Base-by-base conservation (phyloP, 2,329 filamentous ascomycete species). In the Drechslera avenae region DNA sequence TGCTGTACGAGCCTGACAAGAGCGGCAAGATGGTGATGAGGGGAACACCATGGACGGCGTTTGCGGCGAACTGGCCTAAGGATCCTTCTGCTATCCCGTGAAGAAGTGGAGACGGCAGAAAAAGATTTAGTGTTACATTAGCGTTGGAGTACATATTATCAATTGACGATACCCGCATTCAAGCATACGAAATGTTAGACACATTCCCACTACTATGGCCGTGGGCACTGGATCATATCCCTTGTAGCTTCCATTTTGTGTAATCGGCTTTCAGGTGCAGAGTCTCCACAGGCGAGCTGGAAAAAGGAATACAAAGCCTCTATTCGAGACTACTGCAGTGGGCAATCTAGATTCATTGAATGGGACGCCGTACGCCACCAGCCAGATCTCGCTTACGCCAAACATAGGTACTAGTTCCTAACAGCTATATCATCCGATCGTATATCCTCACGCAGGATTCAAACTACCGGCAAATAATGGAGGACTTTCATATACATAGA, bases 51-150 rank as follows among this genome's bases (percentile, higher is more conserved):
- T 71, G 66, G 66, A 69, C 67, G 8, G 67, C 67, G 6, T 71
- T 71, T 43, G 66, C 67, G 18, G 66, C 67, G 35, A 71, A 71
- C 36, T 71, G 67, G 67, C 67, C 67, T 0, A 60, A 63, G 32
- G 60, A 70, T 39, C 67, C 67, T 23, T 61, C 62, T 5, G 52
- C 57, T 14, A 70, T 70, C 23, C 67, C 67, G n/a, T 69, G 52
- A 56, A 33, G 21, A 30, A 19, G 17, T 7, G 21, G 16, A 14
- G 17, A 35, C 14, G 16, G 31, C 41, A 50, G 23, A 46, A 33
- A 30, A 16, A 39, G 30, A 39, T 41, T 36, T 37, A 40, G 45
- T 48, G 50, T 62, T 46, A 51, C 57, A 61, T 57, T 23, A 52
- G 39, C 47, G 35, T 43, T 43, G 57, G 52, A 52, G 54, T 57